These are phyloP conservation scores for Solanum sitiens DNA, from an alignment of 257 asterid species.

Conservation along the genomic window DNA sequence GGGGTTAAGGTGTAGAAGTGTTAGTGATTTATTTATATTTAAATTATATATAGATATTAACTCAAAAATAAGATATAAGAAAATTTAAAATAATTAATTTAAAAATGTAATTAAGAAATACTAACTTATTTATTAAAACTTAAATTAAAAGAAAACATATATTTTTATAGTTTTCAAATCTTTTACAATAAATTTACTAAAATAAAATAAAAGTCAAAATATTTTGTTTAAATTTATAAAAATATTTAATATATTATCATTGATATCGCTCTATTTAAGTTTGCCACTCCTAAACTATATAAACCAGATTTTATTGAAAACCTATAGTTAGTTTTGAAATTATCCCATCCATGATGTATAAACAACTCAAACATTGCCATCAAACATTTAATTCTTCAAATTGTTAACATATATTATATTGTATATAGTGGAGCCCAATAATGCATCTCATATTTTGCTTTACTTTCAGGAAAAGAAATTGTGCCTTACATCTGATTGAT, in stretches of 20 bases:
- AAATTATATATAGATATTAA: too few relatives aligned
- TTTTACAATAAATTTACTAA: too few relatives aligned
- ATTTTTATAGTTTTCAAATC: too few relatives aligned
- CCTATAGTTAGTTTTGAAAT: neutral
- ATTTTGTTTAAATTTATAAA: too few relatives aligned
- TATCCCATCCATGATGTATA: neutral
- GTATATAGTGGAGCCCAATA: neutral
- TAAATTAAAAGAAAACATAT: too few relatives aligned
- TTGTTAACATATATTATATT: neutral
- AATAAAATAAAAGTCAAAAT: too few relatives aligned
- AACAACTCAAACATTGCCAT: neutral
- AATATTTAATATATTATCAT: neutral
- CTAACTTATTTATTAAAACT: too few relatives aligned
- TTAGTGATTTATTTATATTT: too few relatives aligned
- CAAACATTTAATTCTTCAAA: neutral
- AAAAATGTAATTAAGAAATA: too few relatives aligned
- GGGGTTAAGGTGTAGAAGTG: too few relatives aligned
- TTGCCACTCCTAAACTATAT: neutral
- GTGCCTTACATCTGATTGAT: neutral
- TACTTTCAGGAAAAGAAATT: neutral
- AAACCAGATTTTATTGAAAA: neutral
- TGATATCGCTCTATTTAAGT: neutral
- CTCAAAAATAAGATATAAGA: too few relatives aligned
- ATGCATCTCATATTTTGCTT: neutral
- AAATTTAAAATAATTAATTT: too few relatives aligned